Conservation (phyloP, 106 monocot genomes). For the Hemerocallis citrina region DNA sequence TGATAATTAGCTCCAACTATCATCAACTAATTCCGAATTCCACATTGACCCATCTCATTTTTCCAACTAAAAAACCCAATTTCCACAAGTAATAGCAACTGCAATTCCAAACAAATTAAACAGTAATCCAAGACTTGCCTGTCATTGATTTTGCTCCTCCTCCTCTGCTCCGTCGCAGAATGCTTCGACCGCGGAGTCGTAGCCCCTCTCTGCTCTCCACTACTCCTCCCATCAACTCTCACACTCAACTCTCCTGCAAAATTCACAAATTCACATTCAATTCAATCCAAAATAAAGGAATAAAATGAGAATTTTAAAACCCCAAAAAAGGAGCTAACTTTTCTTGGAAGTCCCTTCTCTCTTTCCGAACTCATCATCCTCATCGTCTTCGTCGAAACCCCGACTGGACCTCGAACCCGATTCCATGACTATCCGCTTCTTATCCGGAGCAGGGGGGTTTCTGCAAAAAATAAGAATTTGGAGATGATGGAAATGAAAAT, state of each 20-base stretch:
- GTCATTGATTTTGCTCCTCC: conserved; percentile 82
- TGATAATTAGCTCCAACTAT: no score
- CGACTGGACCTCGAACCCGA: conserved; percentile 15
- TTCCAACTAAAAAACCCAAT: no score
- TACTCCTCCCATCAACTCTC: conserved; percentile 32
- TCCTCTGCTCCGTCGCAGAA: conserved; percentile 72
- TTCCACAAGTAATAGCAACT: no score
- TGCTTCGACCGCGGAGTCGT: conserved; percentile 70
- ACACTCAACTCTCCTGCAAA: conserved; percentile 30
- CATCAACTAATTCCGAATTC: no score
- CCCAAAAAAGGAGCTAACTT: conserved; percentile 9
- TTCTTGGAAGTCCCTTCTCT: conserved; percentile 10
- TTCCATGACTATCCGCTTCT: conserved; percentile 19
- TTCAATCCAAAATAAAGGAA: neutral
- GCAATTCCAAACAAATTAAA: no score
- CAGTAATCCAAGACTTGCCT: conserved; percentile 38
- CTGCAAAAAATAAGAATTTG: neutral
- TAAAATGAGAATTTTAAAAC: neutral
- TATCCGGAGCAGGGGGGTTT: conserved; percentile 4
- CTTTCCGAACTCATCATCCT: conserved; percentile 18
- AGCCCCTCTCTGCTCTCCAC: conserved; percentile 43
- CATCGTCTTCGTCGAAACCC: conserved; percentile 16
- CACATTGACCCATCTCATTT: no score
- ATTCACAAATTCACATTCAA: neutral
- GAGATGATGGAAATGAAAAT: neutral